These are phyloP conservation scores for Parathielavia hyrcaniae DNA, from an alignment of 495 filamentous ascomycete genomes.

Conservation along the genomic window DNA sequence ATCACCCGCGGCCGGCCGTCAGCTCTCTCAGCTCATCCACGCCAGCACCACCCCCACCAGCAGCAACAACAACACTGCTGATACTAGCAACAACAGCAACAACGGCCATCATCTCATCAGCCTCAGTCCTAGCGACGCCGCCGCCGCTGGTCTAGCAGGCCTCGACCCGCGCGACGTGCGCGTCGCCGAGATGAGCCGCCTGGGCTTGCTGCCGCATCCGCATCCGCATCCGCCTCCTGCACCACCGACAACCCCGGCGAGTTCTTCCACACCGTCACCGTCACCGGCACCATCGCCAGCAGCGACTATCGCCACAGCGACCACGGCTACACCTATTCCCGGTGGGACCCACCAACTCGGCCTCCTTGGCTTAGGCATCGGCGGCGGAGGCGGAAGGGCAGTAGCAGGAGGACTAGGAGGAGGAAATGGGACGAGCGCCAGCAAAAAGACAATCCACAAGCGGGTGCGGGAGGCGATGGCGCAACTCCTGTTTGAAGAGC, in stretches of 20 bases:
- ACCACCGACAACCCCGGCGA: no score
- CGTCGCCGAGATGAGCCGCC: background rate
- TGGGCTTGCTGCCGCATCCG: background rate
- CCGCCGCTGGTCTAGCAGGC: background rate
- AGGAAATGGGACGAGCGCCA: background rate
- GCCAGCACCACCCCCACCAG: background rate
- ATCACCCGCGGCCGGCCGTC: no score
- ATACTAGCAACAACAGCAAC: background rate
- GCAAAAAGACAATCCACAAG: background rate
- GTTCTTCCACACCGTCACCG: background rate
- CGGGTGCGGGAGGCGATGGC: constrained; percentile 5
- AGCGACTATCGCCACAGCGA: no score
- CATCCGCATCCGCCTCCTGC: no score
- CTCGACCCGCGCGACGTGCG: background rate
- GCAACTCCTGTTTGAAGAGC: background rate
- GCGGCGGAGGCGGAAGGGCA: no score
- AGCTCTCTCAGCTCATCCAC: no score
- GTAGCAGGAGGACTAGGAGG: no score
- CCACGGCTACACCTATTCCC: no score
- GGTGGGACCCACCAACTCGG: no score
- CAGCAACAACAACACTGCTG: background rate
- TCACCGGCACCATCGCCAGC: background rate
- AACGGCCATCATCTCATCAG: background rate
- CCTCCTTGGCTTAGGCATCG: no score
- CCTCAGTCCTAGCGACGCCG: no score